These are phyloP conservation scores for Nicotiana sylvestris DNA, from an alignment of 257 asterid species.

Conservation along the genomic window DNA sequence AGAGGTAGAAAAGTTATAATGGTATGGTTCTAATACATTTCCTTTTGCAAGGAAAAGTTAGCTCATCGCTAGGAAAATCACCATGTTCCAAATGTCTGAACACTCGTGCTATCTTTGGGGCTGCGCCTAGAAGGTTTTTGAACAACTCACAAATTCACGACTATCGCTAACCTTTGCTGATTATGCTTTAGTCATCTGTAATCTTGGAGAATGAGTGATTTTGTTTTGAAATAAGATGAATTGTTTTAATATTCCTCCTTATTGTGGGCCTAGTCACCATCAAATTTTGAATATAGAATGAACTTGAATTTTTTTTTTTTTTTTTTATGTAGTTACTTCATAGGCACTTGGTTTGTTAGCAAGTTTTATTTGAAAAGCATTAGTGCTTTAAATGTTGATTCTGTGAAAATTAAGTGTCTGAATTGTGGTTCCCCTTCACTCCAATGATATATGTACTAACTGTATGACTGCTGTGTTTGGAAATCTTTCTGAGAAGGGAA, in stretches of 20 bases:
- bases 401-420: not conserved
- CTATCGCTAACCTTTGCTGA: not conserved
- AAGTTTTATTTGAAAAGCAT: not conserved
- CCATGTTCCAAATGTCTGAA: not conserved
- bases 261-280: not conserved
- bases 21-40: not conserved
- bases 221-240: not conserved
- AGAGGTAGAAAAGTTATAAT: not conserved
- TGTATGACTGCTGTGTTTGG: not conserved
- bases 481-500: not conserved
- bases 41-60: slow-evolving; percentile 4
- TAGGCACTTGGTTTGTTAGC: not conserved
- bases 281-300: not conserved
- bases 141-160: not conserved
- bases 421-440: not conserved
- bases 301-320: too few relatives aligned
- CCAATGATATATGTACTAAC: not conserved
- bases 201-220: not conserved
- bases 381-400: not conserved
- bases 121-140: not conserved
- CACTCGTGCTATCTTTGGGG: not conserved
- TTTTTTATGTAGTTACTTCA: not conserved
- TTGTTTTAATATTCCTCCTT: not conserved
- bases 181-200: not conserved
- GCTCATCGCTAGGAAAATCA: not conserved